phyloP scores from a whole-genome alignment of 140 eudicot genomes.

The Anethum foeniculum region DNA sequence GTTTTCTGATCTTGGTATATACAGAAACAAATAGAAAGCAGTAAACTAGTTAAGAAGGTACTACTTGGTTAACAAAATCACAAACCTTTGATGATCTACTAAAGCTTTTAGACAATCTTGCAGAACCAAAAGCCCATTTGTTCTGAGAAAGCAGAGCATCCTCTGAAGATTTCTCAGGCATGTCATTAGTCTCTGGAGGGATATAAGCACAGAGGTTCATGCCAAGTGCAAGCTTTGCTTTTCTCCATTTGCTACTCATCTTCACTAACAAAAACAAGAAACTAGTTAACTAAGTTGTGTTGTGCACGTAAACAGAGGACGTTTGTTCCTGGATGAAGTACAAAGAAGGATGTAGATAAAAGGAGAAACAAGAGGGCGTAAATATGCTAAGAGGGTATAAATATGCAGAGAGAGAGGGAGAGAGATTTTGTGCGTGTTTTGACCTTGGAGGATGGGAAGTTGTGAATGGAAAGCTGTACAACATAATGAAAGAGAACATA shows the following conservation, averaged over 20 bases:
- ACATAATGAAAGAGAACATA: not conserved
- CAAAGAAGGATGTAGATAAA: not conserved
- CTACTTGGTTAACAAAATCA: not conserved
- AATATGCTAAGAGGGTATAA: too few relatives aligned
- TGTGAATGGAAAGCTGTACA: constrained; percentile 4
- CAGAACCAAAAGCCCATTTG: not conserved
- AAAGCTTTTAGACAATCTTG: constrained; percentile 13
- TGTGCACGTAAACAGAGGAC: not conserved
- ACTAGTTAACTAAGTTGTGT: not conserved
- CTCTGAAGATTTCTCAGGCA: constrained; percentile 2
- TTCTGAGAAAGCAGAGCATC: constrained; percentile 10
- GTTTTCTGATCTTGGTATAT: not conserved
- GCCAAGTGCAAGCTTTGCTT: constrained; percentile 14
- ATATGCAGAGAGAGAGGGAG: not conserved
- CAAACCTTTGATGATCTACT: constrained; percentile 12
- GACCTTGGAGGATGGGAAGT: constrained; percentile 8
- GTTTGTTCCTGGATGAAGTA: not conserved
- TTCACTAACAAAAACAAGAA: not conserved
- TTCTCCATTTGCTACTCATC: constrained; percentile 15
- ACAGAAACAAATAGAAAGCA: not conserved
- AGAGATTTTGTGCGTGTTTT: not conserved
- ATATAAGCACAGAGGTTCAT: constrained; percentile 9
- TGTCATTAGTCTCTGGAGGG: constrained; percentile 8
- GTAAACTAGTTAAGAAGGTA: not conserved
- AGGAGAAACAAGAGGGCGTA: not conserved